Percentiles rank a stretch among this genome's conserved stretches.
phyloP scores from a whole-genome alignment of 1,284 basidiomycete species.

The Xerocomus amazonicus region DNA sequence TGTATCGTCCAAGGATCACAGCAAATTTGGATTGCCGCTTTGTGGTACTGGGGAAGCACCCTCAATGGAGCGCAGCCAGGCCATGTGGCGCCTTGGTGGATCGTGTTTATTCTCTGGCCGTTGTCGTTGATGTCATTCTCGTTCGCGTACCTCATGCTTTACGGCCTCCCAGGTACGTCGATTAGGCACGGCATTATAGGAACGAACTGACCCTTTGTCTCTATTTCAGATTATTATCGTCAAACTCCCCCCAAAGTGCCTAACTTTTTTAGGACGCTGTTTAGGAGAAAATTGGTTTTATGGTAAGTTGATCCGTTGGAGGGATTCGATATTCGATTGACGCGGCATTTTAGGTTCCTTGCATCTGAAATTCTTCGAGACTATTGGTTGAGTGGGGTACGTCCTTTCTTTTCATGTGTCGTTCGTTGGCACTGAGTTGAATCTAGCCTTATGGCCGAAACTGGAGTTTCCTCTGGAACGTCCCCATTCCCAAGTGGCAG shows the following conservation, averaged over 20 bases:
- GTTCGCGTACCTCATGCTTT: conserved; percentile 80
- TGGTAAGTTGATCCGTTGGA: conserved; percentile 44
- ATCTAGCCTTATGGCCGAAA: conserved; percentile 82
- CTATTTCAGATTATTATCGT: conserved; percentile 78
- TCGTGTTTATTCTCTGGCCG: conserved; percentile 81
- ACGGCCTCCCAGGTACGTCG: conserved; percentile 74
- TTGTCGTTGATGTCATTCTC: conserved; percentile 67
- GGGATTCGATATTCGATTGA: conserved; percentile 4
- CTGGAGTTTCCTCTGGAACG: conserved; percentile 89
- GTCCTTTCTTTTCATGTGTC: background rate
- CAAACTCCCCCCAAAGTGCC: conserved; percentile 92
- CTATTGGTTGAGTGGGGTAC: conserved; percentile 88
- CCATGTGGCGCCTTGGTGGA: conserved; percentile 73
- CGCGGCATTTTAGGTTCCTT: conserved; percentile 51
- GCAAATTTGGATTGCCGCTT: conserved; percentile 88
- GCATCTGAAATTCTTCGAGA: conserved; percentile 84
- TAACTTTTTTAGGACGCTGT: conserved; percentile 83
- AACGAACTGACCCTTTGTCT: background rate
- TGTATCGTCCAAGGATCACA: conserved; percentile 91
- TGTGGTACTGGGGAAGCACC: conserved; percentile 92
- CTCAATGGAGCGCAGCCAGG: conserved; percentile 54
- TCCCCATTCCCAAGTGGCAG: conserved; percentile 79
- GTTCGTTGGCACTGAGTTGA: conserved; percentile 13
- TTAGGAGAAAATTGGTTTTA: conserved; percentile 84
- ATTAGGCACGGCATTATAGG: background rate